phyloP scores from a whole-genome alignment of 495 filamentous ascomycete species.

The Stereocaulon alpinum region DNA sequence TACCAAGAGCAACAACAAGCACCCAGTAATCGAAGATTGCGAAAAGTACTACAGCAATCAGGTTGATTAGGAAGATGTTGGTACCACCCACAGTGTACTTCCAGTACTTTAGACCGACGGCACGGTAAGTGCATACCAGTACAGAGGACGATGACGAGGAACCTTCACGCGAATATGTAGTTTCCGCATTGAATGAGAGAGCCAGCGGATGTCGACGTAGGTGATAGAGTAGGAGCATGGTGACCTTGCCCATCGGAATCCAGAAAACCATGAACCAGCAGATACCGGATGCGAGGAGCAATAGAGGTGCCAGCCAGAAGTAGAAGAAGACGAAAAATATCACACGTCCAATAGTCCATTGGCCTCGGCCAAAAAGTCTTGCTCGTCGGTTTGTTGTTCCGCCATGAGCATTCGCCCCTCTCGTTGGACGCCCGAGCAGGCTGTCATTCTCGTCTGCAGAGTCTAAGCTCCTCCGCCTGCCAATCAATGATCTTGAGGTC shows the following conservation, averaged over 20 bases:
- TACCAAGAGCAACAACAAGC: constrained; percentile 51
- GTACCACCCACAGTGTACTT: constrained; percentile 98
- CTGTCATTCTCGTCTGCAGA: constrained; percentile 83
- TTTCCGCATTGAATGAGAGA: constrained; percentile 83
- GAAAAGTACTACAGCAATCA: constrained; percentile 81
- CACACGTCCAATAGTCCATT: constrained; percentile 90
- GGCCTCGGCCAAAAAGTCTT: constrained; percentile 81
- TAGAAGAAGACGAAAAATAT: constrained; percentile 98
- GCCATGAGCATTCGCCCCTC: constrained; percentile 40
- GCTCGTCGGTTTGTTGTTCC: constrained; percentile 61
- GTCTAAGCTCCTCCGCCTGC: constrained; percentile 83
- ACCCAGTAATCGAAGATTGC: constrained; percentile 88
- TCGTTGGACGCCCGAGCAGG: constrained; percentile 60
- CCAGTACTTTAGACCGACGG: constrained; percentile 91
- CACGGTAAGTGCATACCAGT: constrained; percentile 91
- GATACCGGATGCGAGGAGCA: constrained; percentile 73
- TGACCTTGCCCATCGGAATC: constrained; percentile 97
- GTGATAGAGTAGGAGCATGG: constrained; percentile 80
- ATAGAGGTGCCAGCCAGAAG: constrained; percentile 77
- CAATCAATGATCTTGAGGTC: constrained; percentile 69
- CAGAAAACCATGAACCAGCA: constrained; percentile 97
- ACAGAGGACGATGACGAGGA: constrained; percentile 72
- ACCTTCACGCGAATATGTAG: constrained; percentile 56
- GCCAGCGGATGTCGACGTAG: constrained; percentile 87
- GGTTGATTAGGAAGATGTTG: constrained; percentile 97